These are phyloP conservation scores for Aspergillus piperis DNA, from an alignment of 2,329 filamentous ascomycete genomes.

Conservation along the genomic window DNA sequence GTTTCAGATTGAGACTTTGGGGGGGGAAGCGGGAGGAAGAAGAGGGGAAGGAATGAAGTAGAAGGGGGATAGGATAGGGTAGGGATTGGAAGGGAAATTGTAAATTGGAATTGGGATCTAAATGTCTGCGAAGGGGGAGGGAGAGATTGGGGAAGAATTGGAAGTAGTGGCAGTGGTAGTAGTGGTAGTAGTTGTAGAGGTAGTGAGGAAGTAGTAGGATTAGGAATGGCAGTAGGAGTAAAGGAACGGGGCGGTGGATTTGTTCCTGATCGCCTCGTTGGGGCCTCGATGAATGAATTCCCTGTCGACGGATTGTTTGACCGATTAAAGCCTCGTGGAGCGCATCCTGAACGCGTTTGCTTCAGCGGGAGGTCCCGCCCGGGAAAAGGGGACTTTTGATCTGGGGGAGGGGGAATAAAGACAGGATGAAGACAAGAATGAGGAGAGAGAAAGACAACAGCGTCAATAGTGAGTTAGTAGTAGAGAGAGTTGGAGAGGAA, in stretches of 20 bases:
- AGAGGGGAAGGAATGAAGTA: too few relatives aligned
- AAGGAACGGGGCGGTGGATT: neutral
- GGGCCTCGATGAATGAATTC: neutral
- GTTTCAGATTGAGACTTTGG: neutral
- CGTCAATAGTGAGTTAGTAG: neutral
- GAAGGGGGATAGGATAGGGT: too few relatives aligned
- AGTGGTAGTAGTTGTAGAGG: neutral
- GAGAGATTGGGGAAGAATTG: too few relatives aligned
- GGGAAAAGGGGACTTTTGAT: slow-evolving; percentile 4
- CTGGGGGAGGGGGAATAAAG: slow-evolving; percentile 10
- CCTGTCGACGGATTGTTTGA: slow-evolving; percentile 9
- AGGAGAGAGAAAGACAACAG: neutral
- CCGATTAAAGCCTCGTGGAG: slow-evolving; percentile 8
- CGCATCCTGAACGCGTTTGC: slow-evolving; percentile 14
- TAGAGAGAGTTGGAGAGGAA: neutral
- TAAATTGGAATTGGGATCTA: too few relatives aligned
- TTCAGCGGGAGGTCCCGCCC: slow-evolving; percentile 13
- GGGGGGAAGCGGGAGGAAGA: too few relatives aligned
- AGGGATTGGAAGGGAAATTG: too few relatives aligned
- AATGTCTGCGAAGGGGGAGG: too few relatives aligned
- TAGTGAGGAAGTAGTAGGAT: neutral
- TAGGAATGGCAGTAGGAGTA: neutral
- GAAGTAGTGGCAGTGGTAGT: too few relatives aligned
- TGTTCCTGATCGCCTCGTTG: neutral
- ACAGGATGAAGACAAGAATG: slow-evolving; percentile 4